Conservation (phyloP, 2,329 filamentous ascomycete species). For the Paracoccidioides lutzii region DNA sequence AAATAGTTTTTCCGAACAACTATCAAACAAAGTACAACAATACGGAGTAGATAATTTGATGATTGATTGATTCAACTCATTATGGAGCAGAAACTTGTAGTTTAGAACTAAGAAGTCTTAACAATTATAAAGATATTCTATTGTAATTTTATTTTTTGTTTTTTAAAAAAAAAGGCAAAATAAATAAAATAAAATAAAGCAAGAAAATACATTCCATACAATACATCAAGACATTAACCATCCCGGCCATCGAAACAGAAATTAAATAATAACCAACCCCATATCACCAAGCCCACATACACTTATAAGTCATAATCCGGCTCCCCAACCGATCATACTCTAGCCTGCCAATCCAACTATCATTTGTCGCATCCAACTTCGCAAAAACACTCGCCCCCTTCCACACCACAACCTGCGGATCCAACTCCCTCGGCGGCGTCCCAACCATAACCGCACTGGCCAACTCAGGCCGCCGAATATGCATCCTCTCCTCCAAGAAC, state of each 20-base stretch:
- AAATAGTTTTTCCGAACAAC: too few relatives aligned
- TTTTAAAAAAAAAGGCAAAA: neutral
- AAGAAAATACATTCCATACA: too few relatives aligned
- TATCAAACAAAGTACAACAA: too few relatives aligned
- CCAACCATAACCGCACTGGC: constrained; percentile 56
- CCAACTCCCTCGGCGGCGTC: constrained; percentile 74
- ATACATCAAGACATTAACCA: neutral
- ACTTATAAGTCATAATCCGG: constrained; percentile 73
- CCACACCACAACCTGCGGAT: constrained; percentile 95
- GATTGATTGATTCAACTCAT: too few relatives aligned
- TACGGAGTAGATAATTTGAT: too few relatives aligned
- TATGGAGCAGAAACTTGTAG: too few relatives aligned
- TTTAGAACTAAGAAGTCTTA: too few relatives aligned
- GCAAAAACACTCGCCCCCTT: constrained; percentile 97
- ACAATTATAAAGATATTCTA: too few relatives aligned
- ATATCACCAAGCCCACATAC: constrained; percentile 46
- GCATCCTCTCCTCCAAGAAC: constrained; percentile 71
- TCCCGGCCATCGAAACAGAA: constrained; percentile 7
- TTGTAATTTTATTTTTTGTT: too few relatives aligned
- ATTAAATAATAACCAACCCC: neutral
- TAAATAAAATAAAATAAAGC: neutral
- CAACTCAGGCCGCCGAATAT: constrained; percentile 48
- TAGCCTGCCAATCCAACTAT: constrained; percentile 79
- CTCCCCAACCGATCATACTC: constrained; percentile 82
- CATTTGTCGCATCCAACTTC: constrained; percentile 71